Evolutionary conservation across 768 basidiomycete species (phyloP), one percentile per base, ranked within the genome.

Genomic region (Trichaptum fuscoviolaceum): DNA sequence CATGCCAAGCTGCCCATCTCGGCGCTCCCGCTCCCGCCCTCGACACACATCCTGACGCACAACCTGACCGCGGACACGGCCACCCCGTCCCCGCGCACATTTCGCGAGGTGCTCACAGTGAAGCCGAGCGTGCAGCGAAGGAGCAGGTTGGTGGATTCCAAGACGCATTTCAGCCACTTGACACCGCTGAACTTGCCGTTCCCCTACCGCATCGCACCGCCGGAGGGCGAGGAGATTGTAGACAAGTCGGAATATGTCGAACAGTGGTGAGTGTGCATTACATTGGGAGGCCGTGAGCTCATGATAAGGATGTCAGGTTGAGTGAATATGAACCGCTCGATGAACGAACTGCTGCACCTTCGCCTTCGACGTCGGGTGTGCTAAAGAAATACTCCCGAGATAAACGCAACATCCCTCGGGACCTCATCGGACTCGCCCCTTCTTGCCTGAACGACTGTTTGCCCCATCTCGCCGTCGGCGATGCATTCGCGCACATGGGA

Each of bases 401-500:
- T 70, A 79, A 80, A 62, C 78, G 87, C 64, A 83, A 87, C 65
- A 81, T 84, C 62, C 78, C 76, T 2, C 78, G 84, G 61, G 79
- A 82, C 61, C 86, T 98, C 52, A 81, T 97, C 20, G 93, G 87
- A 4, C 70, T 99, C 20, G 87, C 94, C 0, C 83, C 85, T 62
- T 82, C 83, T 1, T 87, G 87, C 15, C 73, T 94, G 58, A 76
- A 82, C 34, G 94, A 96, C 70, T 92, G 88, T 70, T 75, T 97
- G 9, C 96, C 96, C 0, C 85, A 88, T 69, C 81, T 99, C 23
- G 90, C 96, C 66, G 89, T 94, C 12, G 95, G 95, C 3, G 93
- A 97, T 73, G 87, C 92, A 0, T 87, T 93, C 69, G 77, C 80
- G 0, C 66, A 87, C 7, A 80, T 95, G 2, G 92, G 92, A 17